phyloP scores from a whole-genome alignment of 2,329 filamentous ascomycete species.

The Cordyceps cateniannulata region DNA sequence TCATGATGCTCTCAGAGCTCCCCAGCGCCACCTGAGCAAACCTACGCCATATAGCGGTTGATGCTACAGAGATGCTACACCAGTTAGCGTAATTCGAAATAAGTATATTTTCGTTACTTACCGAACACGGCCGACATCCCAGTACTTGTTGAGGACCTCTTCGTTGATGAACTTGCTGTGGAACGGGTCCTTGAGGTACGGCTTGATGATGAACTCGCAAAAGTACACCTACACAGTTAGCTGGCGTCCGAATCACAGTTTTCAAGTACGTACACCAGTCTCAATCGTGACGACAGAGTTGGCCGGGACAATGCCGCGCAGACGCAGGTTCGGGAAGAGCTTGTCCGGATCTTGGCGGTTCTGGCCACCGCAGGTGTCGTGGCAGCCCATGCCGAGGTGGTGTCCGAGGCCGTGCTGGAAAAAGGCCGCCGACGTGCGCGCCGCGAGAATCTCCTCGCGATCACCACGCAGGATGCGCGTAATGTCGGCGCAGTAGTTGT shows the following conservation, averaged over 20 bases:
- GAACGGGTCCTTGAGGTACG: slow-evolving; percentile 65
- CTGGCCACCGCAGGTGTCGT: slow-evolving; percentile 75
- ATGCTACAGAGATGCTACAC: slow-evolving; percentile 42
- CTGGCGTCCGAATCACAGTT: no score
- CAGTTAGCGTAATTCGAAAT: slow-evolving; percentile 16
- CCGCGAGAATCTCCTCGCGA: slow-evolving; percentile 66
- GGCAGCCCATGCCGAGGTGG: slow-evolving; percentile 87
- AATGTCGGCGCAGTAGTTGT: slow-evolving; percentile 65
- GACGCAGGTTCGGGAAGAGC: slow-evolving; percentile 81
- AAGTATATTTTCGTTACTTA: slow-evolving; percentile 26
- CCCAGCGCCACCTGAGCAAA: no score
- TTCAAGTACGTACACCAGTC: slow-evolving; percentile 61
- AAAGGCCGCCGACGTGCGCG: slow-evolving; percentile 80
- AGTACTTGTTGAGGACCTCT: slow-evolving; percentile 68
- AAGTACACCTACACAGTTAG: slow-evolving; percentile 74
- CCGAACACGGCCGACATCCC: slow-evolving; percentile 72
- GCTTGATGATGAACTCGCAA: slow-evolving; percentile 79
- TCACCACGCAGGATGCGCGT: slow-evolving; percentile 70
- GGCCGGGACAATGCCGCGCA: slow-evolving; percentile 67
- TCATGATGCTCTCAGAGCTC: no score
- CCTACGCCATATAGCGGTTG: no score
- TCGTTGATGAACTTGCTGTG: slow-evolving; percentile 72
- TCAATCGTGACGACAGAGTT: slow-evolving; percentile 90
- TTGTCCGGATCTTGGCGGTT: slow-evolving; percentile 73
- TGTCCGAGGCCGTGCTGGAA: slow-evolving; percentile 89